Base-by-base conservation (phyloP, 148 eudicot genomes). In the Agrostemma githago region DNA sequence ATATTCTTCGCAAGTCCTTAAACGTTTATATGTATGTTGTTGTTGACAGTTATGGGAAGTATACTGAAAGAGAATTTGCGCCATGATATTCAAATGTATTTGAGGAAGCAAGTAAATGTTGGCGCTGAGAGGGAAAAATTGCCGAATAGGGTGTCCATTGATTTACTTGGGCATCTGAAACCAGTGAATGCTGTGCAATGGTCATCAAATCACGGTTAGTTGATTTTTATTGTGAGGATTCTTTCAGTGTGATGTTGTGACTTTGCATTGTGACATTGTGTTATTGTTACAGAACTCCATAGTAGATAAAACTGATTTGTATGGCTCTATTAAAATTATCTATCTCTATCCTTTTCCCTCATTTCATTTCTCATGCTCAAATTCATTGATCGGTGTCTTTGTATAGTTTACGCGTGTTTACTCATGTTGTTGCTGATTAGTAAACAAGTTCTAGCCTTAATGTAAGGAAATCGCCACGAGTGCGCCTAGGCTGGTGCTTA, bases 101-200 rank as follows among this genome's bases (percentile, higher is more conserved):
- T 89, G 77, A 87, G 88, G 83, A 71, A 77, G 73, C 87, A 43
- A 66, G 2, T 26, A 41, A 79, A 81, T 60, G 79, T 59, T 21
- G 57, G 40, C 40, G 66, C 67, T 16, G 65, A 71, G 58, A 68
- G 66, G 61, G 70, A 65, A 11, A 82, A 82, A 62, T 75, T 78
- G 6, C 83, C 89, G 44, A 80, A 78, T 44, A 78, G 77, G 69
- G 67, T 83, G 15, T 85, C 88, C n/a, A 51, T 80, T 43, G 66
- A 75, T 79, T 90, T 93, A 70, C 72, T 26, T 71, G 91, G 96
- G 54, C 96, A 93, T 62, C 63, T 79, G 5, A 93, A 89, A 80
- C 74, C 96, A 75, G 92, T 90, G 63, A 89, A 85, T 80, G 82
- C 83, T 44, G 78, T 93, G 39, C 89, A 86, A 34, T 93, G 98